A percentile compares a stretch with the other conserved stretches of the same genome.
Conservation (phyloP, 345 rosid species). For the Aquilaria yunnanensis region DNA sequence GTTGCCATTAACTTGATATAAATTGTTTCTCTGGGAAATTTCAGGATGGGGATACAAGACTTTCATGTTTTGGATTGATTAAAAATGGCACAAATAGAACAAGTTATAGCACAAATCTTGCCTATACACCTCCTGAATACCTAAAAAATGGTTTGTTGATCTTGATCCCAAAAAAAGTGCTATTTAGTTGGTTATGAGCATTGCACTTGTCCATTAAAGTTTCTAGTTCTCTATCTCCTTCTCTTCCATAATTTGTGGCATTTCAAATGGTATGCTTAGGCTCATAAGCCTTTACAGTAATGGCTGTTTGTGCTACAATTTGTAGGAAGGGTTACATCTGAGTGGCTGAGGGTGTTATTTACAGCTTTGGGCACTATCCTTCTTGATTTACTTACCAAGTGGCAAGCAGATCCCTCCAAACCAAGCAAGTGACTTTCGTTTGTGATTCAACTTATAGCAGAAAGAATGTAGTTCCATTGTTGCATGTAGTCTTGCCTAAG, state of each 20-base stretch:
- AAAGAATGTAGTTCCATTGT: not conserved
- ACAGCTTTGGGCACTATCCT: conserved; percentile 95
- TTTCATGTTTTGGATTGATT: conserved; percentile 97
- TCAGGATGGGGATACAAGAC: conserved; percentile 97
- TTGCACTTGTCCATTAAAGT: conserved; percentile 8
- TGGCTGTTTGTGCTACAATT: conserved; percentile 7
- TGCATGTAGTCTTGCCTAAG: no score
- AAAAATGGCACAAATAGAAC: conserved; percentile 91
- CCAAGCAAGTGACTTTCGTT: conserved; percentile 52
- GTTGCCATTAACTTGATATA: not conserved
- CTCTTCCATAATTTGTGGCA: not conserved
- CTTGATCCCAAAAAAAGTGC: conserved; percentile 4
- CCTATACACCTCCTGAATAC: conserved; percentile 96
- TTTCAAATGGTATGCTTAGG: not conserved
- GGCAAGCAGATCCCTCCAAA: conserved; percentile 98
- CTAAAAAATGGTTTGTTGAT: conserved; percentile 61
- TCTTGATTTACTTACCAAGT: conserved; percentile 66
- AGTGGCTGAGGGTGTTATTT: conserved; percentile 60
- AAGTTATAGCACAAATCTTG: conserved; percentile 93
- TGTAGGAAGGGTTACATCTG: conserved; percentile 85
- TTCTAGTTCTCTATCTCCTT: not conserved
- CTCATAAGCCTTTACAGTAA: conserved; percentile 6
- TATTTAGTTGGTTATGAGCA: not conserved
- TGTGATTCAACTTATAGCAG: not conserved
- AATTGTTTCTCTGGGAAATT: conserved; percentile 17